Percentiles rank a stretch among this genome's conserved stretches.
phyloP scores from a whole-genome alignment of 305 asterid genomes.

The Ajuga reptans region DNA sequence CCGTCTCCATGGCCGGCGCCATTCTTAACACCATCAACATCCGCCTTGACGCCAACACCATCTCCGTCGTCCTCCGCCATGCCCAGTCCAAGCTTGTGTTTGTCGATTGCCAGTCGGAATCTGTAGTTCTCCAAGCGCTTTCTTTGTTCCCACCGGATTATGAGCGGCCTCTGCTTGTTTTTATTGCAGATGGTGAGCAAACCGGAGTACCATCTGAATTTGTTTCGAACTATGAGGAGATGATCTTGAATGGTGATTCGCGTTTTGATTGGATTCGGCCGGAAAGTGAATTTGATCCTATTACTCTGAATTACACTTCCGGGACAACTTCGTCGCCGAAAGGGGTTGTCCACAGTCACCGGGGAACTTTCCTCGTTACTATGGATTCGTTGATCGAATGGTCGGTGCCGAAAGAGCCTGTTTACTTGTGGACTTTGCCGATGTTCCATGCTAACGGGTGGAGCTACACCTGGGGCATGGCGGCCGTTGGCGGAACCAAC shows the following conservation, averaged over 20 bases:
- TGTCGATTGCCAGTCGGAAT: constrained; percentile 53
- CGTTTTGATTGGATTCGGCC: constrained; percentile 59
- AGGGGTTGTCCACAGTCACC: constrained; percentile 76
- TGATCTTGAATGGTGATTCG: constrained; percentile 42
- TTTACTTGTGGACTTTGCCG: constrained; percentile 82
- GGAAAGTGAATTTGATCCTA: constrained; percentile 52
- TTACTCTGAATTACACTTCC: constrained; percentile 68
- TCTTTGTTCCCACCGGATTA: constrained; percentile 36
- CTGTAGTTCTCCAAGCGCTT: constrained; percentile 47
- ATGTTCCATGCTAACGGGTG: constrained; percentile 94
- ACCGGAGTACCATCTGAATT: constrained; percentile 14
- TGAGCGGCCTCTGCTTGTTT: constrained; percentile 38
- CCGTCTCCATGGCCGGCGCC: constrained; percentile 89
- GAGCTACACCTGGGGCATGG: constrained; percentile 92
- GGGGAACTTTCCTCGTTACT: constrained; percentile 47
- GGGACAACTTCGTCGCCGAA: constrained; percentile 89
- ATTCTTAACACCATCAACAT: constrained; percentile 56
- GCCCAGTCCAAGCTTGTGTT: constrained; percentile 59
- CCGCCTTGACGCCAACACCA: constrained; percentile 69
- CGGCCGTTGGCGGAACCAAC: constrained; percentile 65
- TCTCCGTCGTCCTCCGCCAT: constrained; percentile 59
- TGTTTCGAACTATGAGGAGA: constrained; percentile 30
- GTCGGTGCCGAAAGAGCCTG: constrained; percentile 61
- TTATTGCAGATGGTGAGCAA: constrained; percentile 36
- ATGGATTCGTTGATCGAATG: constrained; percentile 54